Evolutionary conservation across 75 land plant genomes (phyloP), one percentile per base, ranked within the genome.

Genomic region (Isoetes taiwanensis): DNA sequence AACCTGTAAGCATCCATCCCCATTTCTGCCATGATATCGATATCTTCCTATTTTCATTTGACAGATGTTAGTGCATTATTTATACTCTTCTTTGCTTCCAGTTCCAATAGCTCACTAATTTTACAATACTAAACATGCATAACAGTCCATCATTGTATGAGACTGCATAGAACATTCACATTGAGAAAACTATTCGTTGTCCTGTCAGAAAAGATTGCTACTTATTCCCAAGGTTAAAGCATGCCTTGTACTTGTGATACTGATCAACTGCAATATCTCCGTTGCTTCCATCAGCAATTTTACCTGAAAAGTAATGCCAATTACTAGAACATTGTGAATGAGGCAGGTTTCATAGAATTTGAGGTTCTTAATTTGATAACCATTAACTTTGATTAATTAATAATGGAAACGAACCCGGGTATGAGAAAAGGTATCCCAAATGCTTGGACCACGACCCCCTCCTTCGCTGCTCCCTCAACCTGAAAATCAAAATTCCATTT

Each of bases 241-340:
- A 30, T 43, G 70, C 90, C 86, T 79, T 68, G 64, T 85, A 85
- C 0, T 72, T 73, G 53, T 85, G 86, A 59, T 85, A 85, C 32
- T 85, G 90, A 72, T 85, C 86, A 32, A 80, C 88, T 21, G 90
- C 82, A 28, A 76, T 35, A 52, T 85, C 83, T 24, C 80, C 90
- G 74, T 65, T 85, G 68, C 83, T 72, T 63, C 76, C 78, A 75
- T 85, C 90, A 5, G 19, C 14, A 2, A 43, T 48, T 6, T 11
- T 30, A 25, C 68, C 69, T 67, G 43, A 30, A 17, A 38, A 28
- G 28, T 12, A 48, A 48, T 8, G 8, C 14, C 8, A 48, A 8
- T 48, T 48, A 6, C 33, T 27, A 55, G 57, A 11, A 55, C 9
- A 43, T 11, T 48, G 29, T 30, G 32, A 21, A 27, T 61, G 23